Percentiles rank a stretch among this genome's conserved stretches.
Conservation (phyloP, 345 rosid genomes). For the Populus simonii region DNA sequence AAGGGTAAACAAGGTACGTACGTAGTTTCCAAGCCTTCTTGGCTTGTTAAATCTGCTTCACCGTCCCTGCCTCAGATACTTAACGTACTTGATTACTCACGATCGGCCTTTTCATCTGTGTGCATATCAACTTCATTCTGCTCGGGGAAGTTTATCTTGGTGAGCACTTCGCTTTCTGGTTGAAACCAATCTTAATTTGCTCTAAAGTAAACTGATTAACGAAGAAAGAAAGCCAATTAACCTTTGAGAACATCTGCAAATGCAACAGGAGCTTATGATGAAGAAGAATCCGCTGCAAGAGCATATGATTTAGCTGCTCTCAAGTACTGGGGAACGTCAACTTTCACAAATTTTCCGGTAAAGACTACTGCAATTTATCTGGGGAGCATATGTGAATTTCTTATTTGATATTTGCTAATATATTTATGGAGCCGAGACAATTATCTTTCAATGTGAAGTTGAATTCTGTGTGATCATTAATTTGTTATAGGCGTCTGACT, state of each 20-base stretch:
- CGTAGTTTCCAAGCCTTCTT: neutral
- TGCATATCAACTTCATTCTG: neutral
- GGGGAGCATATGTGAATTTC: neutral
- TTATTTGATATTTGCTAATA: neutral
- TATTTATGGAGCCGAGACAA: neutral
- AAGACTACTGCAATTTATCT: neutral
- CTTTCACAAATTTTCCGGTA: conserved; percentile 39
- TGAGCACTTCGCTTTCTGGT: conserved; percentile 3
- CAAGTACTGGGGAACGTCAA: conserved; percentile 39
- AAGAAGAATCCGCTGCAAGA: conserved; percentile 47
- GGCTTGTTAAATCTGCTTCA: neutral
- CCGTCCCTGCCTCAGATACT: too few relatives aligned
- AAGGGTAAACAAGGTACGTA: conserved; percentile 45
- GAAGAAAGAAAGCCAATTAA: neutral
- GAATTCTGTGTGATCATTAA: neutral
- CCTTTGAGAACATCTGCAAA: neutral
- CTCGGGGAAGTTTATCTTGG: conserved; percentile 39
- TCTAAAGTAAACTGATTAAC: neutral
- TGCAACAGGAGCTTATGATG: conserved; percentile 37
- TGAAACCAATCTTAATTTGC: neutral
- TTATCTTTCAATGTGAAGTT: neutral
- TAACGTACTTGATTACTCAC: neutral
- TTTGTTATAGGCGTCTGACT: conserved; percentile 25
- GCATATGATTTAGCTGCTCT: conserved; percentile 46
- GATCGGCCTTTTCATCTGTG: neutral